phyloP scores from a whole-genome alignment of 305 asterid genomes.

The Rubia peregrina region DNA sequence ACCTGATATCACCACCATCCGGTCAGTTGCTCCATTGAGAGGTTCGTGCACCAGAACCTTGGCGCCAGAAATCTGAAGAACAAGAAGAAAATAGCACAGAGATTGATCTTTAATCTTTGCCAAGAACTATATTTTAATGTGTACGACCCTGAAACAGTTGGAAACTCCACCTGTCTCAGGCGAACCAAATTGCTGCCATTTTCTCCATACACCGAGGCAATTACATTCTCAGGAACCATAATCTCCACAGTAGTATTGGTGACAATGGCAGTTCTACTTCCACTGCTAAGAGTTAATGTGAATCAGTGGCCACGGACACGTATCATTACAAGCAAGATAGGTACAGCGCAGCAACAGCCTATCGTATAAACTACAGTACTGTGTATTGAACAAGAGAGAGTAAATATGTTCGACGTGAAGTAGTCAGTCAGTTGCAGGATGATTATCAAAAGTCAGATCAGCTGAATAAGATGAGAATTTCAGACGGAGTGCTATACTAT shows the following conservation, averaged over 20 bases:
- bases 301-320: not conserved
- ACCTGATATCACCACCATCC: slow-evolving; percentile 54
- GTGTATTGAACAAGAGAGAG: not conserved
- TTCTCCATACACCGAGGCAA: slow-evolving; percentile 52
- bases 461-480: not conserved
- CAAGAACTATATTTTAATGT: not conserved
- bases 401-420: not conserved
- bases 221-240: slow-evolving; percentile 39
- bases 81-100: too few relatives aligned
- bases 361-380: too few relatives aligned
- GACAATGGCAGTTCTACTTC: slow-evolving; percentile 42
- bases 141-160: not conserved
- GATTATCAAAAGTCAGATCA: not conserved
- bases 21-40: slow-evolving; percentile 39
- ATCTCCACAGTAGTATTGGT: slow-evolving; percentile 57
- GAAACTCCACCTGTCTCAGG: slow-evolving; percentile 50
- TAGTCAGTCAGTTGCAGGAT: not conserved
- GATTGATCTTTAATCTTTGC: not conserved
- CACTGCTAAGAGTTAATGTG: slow-evolving; percentile 27
- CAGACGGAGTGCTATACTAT: not conserved
- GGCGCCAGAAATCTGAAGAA: slow-evolving; percentile 76
- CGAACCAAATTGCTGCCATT: slow-evolving; percentile 52
- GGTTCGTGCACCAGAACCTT: slow-evolving; percentile 49
- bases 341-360: not conserved
- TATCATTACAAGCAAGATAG: slow-evolving; percentile 1